Base-by-base conservation (phyloP, 164 flowering plant genomes). In the Vitis rotundifolia region DNA sequence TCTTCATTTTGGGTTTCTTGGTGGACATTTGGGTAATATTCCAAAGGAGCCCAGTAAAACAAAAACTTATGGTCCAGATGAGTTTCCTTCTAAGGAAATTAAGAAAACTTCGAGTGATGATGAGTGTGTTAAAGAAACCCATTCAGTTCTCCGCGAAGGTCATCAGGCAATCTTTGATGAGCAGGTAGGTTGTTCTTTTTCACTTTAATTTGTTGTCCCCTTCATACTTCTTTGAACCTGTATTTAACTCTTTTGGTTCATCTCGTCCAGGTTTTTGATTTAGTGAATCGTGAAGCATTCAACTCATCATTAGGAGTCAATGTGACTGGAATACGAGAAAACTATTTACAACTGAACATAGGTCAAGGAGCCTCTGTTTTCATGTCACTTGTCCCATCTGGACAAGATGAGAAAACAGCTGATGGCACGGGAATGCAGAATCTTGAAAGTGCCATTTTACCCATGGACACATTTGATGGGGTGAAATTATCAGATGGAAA, bases 211-310 rank as follows among this genome's bases (percentile, higher is more conserved):
- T 18, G 11, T 3, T 44, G 9, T 18, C 16, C 19, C 1, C 61
- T 52, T 37, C n/a, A 31, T 48, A 22, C 11, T 52, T 29, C 54
- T 50, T 14, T 72, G 15, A 14, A 1, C 1, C 31, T 49, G 49
- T 54, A 11, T 55, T 49, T 58, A 26, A 1, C 13, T 5, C 13
- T 15, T 63, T 44, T 37, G 14, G 19, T 50, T 77, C 18, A 15
- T 69, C 28, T 73, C 48, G 37, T 71, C 50, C 82, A 95, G 99
- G 96, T 95, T 63, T 95, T 95, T 84, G 93, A 91, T 76, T 84
- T 90, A 81, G 91, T 95, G 65, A 94, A 86, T 71, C 93, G 90
- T 58, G 99, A 90, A 80, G 98, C 97, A 65, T 88, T 88, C 61
- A 79, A 78, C 68, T 85, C 85, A 63, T 83, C 92, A 64, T 61